Conservation (phyloP, 371 early-diverging fungal genomes). For the Mortierella sp. region DNA sequence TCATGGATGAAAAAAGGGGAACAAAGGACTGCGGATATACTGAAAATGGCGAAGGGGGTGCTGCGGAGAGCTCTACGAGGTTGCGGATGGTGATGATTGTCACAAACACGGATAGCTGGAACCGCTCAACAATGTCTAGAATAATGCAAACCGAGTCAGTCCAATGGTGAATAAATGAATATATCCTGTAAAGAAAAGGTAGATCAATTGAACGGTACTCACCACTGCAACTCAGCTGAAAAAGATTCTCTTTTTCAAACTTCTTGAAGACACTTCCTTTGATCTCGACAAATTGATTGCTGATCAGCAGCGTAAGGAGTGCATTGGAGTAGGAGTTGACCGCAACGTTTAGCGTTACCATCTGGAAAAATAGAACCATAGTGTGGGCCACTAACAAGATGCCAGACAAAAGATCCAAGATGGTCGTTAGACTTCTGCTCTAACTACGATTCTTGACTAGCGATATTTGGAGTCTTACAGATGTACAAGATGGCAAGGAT, state of each 20-base stretch:
- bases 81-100: slow-evolving; percentile 91
- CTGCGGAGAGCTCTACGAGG: slow-evolving; percentile 87
- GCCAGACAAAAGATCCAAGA: not conserved
- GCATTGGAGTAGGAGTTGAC: slow-evolving; percentile 96
- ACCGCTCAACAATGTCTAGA: slow-evolving; percentile 94
- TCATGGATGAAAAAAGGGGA: slow-evolving; percentile 71
- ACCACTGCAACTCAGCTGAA: slow-evolving; percentile 93
- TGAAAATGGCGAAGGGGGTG: slow-evolving; percentile 66
- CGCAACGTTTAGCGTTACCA: slow-evolving; percentile 95
- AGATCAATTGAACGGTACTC: no score
- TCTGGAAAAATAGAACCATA: slow-evolving; percentile 92
- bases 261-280: slow-evolving; percentile 96
- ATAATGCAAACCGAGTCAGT: no score
- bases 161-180: no score
- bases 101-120: slow-evolving; percentile 89
- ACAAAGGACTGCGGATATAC: slow-evolving; percentile 73
- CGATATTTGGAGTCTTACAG: slow-evolving; percentile 52
- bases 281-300: slow-evolving; percentile 98
- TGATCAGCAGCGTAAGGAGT: slow-evolving; percentile 89
- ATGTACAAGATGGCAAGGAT: slow-evolving; percentile 84
- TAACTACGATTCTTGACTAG: not conserved
- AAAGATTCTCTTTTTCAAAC: slow-evolving; percentile 96
- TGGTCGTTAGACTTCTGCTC: not conserved
- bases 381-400: slow-evolving; percentile 77
- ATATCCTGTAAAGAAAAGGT: no score